phyloP scores from a whole-genome alignment of 257 asterid species.

The Capsicum rhomboideum region DNA sequence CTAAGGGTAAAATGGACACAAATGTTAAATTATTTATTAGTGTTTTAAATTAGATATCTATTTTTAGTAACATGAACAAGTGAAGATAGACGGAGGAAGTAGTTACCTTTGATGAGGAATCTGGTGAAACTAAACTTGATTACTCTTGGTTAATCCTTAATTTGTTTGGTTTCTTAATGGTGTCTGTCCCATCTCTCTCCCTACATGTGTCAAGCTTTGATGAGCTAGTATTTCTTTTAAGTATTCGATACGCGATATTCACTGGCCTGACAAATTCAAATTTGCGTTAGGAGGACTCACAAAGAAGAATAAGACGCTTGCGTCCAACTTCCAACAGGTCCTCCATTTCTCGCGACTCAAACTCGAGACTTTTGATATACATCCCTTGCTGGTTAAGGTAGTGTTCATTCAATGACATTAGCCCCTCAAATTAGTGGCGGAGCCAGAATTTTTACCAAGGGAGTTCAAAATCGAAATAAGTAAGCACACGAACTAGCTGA shows the following conservation, averaged over 20 bases:
- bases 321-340: not conserved
- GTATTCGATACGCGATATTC: not conserved
- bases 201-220: not conserved
- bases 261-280: rapidly evolving
- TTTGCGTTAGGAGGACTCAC: not conserved
- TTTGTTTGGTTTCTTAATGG: not conserved
- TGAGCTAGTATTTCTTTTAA: not conserved
- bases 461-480: too few relatives aligned
- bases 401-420: not conserved
- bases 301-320: not conserved
- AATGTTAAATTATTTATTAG: too few relatives aligned
- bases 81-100: too few relatives aligned
- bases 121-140: not conserved
- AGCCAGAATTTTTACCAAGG: too few relatives aligned
- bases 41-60: too few relatives aligned
- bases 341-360: not conserved
- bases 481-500: too few relatives aligned
- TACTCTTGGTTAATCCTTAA: not conserved
- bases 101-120: not conserved
- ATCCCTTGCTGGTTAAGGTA: not conserved
- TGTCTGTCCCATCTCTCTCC: not conserved
- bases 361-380: not conserved
- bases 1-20: too few relatives aligned
- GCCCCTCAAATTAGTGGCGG: too few relatives aligned
- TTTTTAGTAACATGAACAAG: too few relatives aligned